Conservation (phyloP, 192 early-diverging fungal species). For the Glomus cerebriforme region DNA sequence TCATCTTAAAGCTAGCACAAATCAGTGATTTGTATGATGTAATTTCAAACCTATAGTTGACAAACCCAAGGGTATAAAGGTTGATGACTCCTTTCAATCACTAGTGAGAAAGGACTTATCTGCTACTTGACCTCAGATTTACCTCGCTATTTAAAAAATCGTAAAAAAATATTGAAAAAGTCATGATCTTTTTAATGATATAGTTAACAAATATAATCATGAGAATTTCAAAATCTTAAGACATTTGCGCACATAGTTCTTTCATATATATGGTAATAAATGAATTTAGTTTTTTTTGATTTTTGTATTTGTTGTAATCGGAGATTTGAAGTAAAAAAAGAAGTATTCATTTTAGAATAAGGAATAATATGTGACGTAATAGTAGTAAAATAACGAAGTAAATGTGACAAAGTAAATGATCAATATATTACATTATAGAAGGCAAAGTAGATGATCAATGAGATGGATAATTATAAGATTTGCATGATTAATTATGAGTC, state of each 20-base stretch:
- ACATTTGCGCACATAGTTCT: background rate
- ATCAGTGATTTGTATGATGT: slow-evolving; percentile 9
- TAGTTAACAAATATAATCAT: background rate
- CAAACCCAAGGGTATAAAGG: slow-evolving; percentile 8
- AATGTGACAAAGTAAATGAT: no score
- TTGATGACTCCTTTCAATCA: background rate
- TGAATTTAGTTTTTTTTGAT: background rate
- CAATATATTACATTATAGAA: no score
- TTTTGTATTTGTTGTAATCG: background rate
- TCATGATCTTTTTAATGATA: slow-evolving; percentile 8
- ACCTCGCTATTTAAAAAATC: slow-evolving; percentile 16
- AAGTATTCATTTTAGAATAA: no score
- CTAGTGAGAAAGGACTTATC: background rate
- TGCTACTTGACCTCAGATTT: background rate
- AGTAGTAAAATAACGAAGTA: no score
- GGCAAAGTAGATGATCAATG: no score
- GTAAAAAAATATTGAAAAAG: background rate
- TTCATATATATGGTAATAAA: slow-evolving; percentile 15
- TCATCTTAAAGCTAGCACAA: background rate
- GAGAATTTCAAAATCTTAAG: slow-evolving; percentile 2
- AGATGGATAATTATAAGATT: no score
- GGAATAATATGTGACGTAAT: no score
- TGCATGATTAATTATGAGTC: no score
- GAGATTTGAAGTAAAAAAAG: no score
- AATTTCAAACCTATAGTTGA: slow-evolving; percentile 4